phyloP scores from a whole-genome alignment of 768 basidiomycete species.

The Trametes elegans region DNA sequence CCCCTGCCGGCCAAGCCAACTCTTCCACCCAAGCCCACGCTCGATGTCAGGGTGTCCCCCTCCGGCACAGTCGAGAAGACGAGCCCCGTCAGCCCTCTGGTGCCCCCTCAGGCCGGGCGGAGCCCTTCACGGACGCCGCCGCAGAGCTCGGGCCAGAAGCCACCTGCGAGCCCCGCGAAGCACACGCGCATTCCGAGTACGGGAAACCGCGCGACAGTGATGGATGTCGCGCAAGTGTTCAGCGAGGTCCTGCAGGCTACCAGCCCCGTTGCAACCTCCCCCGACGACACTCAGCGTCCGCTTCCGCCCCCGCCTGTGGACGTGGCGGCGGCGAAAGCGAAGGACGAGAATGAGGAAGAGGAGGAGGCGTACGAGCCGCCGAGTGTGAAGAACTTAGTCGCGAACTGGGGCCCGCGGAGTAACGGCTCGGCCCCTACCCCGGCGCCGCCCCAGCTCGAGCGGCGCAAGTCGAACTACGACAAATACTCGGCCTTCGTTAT shows the following conservation, averaged over 20 bases:
- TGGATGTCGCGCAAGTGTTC: conserved; percentile 74
- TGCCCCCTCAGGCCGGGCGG: not conserved
- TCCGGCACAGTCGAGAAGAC: not conserved
- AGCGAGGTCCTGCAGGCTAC: conserved; percentile 11
- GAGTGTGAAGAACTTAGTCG: conserved; percentile 23
- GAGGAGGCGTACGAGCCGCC: conserved; percentile 12
- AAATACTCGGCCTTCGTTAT: conserved; percentile 60
- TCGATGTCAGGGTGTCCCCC: conserved; percentile 5
- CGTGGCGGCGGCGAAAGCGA: not conserved
- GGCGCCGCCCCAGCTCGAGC: conserved; percentile 40
- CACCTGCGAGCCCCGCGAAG: conserved; percentile 36
- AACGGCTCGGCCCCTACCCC: not conserved
- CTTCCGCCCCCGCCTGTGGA: not conserved
- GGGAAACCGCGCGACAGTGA: conserved; percentile 67
- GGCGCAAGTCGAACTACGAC: conserved; percentile 65
- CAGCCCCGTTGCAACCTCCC: conserved; percentile 2
- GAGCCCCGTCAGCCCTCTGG: conserved; percentile 8
- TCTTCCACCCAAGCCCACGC: conserved; percentile 4
- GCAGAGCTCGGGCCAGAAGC: conserved; percentile 5
- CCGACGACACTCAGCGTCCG: not conserved
- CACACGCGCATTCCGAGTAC: conserved; percentile 64
- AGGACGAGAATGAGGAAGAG: conserved; percentile 4
- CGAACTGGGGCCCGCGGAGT: conserved; percentile 21
- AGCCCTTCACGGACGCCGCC: conserved; percentile 12
- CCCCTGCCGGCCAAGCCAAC: not conserved